Percentiles rank a stretch among this genome's conserved stretches.
phyloP scores from a whole-genome alignment of 139 green algal species.

The Closterium sp. region DNA sequence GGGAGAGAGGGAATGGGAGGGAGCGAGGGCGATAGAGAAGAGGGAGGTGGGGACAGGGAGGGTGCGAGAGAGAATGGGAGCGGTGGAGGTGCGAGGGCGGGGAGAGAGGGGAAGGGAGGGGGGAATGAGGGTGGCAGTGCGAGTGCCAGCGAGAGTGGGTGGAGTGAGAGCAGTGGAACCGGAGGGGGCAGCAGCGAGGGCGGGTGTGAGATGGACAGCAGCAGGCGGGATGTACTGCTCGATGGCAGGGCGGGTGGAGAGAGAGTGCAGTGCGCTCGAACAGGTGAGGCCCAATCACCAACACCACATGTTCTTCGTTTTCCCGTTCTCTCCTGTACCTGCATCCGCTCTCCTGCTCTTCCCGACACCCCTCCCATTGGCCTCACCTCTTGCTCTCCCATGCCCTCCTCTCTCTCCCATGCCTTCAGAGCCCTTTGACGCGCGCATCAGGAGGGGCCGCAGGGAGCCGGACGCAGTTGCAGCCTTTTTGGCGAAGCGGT shows the following conservation, averaged over 20 bases:
- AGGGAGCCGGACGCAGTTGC: constrained; percentile 41
- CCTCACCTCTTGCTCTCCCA: not conserved
- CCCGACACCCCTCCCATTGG: not conserved
- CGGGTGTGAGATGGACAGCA: not conserved
- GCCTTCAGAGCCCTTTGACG: constrained; percentile 39
- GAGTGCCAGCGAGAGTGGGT: not conserved
- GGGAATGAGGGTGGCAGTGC: not conserved
- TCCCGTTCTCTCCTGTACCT: not conserved
- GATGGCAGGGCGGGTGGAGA: not conserved
- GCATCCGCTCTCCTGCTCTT: not conserved
- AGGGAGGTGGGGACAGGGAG: not conserved
- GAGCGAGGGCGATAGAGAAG: not conserved
- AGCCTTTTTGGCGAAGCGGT: constrained; percentile 32
- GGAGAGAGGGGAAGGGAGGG: not conserved
- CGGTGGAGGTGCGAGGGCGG: not conserved
- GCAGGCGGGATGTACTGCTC: not conserved
- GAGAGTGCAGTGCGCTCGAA: not conserved
- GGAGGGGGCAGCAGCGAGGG: not conserved
- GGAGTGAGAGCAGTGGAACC: not conserved
- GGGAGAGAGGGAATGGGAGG: not conserved
- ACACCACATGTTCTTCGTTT: not conserved
- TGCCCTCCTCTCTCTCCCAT: not conserved
- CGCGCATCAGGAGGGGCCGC: constrained; percentile 5
- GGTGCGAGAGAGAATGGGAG: not conserved
- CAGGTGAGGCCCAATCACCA: not conserved